Evolutionary conservation across 108 stramenopile genomes (phyloP).

Genomic region (Stephanodiscus minutulus): DNA sequence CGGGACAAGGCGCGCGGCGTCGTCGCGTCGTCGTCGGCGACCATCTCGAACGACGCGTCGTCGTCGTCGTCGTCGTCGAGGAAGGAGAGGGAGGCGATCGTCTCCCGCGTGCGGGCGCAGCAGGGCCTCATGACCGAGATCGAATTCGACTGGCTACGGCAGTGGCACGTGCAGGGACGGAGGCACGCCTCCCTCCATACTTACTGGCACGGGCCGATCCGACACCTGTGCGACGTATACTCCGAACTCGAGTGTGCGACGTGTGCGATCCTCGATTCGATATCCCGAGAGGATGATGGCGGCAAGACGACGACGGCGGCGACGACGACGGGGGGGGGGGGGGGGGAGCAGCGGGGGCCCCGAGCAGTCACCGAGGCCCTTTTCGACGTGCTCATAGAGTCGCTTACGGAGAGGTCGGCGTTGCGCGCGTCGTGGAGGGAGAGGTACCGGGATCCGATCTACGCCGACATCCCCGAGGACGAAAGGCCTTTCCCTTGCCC

Average conservation of each 20-base stretch:
- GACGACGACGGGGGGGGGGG: no score
- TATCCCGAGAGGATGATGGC: neutral
- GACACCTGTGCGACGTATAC: constrained; percentile 25
- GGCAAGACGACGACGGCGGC: no score
- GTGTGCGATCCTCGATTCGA: constrained; percentile 7
- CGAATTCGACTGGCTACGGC: constrained; percentile 86
- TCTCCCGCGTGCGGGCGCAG: constrained; percentile 36
- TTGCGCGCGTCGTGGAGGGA: constrained; percentile 31
- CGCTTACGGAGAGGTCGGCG: constrained; percentile 28
- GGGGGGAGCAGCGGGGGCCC: neutral
- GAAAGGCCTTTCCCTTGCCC: constrained; percentile 29
- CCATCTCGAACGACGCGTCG: neutral
- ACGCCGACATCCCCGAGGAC: constrained; percentile 25
- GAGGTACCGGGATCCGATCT: constrained; percentile 43
- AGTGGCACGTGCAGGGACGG: constrained; percentile 78
- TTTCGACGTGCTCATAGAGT: constrained; percentile 58
- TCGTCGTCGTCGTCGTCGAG: constrained; percentile 3
- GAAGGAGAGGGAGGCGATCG: constrained; percentile 21
- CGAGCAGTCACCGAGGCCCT: constrained; percentile 40
- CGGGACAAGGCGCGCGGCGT: constrained; percentile 44
- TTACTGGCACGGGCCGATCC: constrained; percentile 56
- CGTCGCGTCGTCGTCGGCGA: constrained; percentile 7
- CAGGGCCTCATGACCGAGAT: constrained; percentile 69
- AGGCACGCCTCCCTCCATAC: constrained; percentile 58
- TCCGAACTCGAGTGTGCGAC: constrained; percentile 20